Percentiles rank a stretch among this genome's conserved stretches.
phyloP scores from a whole-genome alignment of 2,329 filamentous ascomycete species.

The Epichloe sp. region DNA sequence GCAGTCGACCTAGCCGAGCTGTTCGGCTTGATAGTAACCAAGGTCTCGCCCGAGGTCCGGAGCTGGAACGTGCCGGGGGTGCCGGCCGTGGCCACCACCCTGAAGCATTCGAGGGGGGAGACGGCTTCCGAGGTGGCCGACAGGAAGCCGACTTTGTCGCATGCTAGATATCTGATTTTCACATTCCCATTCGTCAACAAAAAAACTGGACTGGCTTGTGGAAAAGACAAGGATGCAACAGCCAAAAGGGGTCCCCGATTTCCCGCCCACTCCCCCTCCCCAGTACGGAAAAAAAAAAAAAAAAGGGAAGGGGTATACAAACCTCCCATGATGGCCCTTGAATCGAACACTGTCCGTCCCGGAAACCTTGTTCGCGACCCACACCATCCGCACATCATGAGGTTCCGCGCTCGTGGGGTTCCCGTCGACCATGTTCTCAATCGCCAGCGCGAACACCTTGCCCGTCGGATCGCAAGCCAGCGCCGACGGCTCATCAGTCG shows the following conservation, averaged over 20 bases:
- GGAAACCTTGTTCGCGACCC: constrained; percentile 73
- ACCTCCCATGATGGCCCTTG: constrained; percentile 78
- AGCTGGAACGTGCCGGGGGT: constrained; percentile 61
- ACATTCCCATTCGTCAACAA: background rate
- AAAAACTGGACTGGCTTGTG: background rate
- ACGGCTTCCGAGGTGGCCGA: constrained; percentile 71
- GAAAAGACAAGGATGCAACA: background rate
- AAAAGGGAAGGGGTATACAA: background rate
- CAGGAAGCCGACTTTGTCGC: constrained; percentile 70
- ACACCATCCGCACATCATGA: constrained; percentile 91
- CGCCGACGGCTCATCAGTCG: constrained; percentile 58
- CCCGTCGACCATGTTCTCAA: constrained; percentile 82
- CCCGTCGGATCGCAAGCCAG: constrained; percentile 79
- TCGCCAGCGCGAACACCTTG: constrained; percentile 64
- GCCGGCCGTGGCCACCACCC: constrained; percentile 48
- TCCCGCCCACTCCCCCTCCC: too few relatives aligned
- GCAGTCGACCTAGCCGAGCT: constrained; percentile 34
- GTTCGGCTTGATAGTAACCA: constrained; percentile 48
- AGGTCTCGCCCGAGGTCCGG: constrained; percentile 58
- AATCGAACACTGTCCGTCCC: constrained; percentile 75
- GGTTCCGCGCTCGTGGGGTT: constrained; percentile 81
- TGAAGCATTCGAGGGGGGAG: constrained; percentile 70
- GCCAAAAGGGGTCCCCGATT: background rate
- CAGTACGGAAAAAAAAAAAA: background rate
- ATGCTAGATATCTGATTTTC: constrained; percentile 60